Evolutionary conservation across 306 rosid species (phyloP), one percentile per base, ranked within the genome.

Genomic region (Geum urbanum): DNA sequence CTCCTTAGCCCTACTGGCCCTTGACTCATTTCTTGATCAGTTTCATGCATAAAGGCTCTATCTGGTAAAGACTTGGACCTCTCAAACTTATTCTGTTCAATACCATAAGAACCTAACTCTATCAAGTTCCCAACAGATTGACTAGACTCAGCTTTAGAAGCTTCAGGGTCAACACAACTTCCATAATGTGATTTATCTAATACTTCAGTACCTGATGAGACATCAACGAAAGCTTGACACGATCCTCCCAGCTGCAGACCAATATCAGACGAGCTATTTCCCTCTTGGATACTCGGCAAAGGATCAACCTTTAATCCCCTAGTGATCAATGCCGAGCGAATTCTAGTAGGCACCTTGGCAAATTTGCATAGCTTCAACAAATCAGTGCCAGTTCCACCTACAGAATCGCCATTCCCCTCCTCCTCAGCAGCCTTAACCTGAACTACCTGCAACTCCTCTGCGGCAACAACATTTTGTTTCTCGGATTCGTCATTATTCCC

Each of bases 261-360:
- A 53, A 9, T 3, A 22, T 67, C 84, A n/a, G 68, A 49, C 71
- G 58, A 43, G 60, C 55, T 76, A 53, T 11, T 71, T 58, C 66
- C 87, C 35, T 22, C 74, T 75, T 70, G 86, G 41, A 22, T 45
- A 66, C 74, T 78, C 70, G 39, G 72, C 68, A 59, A 67, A 5
- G 78, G 65, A 72, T 71, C 85, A 74, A 71, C 80, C 83, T 86
- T 88, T 67, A 77, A 63, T 81, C 58, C 70, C 83, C 78, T 92
- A 56, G 66, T 66, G 5, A 77, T 55, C 80, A 84, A 73, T 45
- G 90, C 82, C 52, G 97, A 85, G 61, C 98, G 97, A 1, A 71
- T 86, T 78, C 75, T 88, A 18, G 98, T 90, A 67, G 98, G 98
- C 58, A 88, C 89, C 89, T 88, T 90, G 37, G 85, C 82, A 74